Evolutionary conservation across 1,139 yeast genomes (phyloP).

Genomic region (Kodamaea alishanica): DNA sequence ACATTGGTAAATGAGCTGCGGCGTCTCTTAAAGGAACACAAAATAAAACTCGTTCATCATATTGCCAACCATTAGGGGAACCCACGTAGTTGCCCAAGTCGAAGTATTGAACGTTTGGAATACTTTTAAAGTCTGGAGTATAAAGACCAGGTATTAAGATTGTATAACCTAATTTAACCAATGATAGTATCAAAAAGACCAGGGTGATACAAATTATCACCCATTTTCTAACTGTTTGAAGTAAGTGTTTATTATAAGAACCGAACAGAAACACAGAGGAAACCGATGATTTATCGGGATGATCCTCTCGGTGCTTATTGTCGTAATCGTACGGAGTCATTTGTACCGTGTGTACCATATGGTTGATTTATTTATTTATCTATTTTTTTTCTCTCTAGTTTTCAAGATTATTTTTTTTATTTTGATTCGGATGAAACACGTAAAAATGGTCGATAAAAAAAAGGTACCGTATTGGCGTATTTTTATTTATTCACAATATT

Average conservation of each 20-base stretch:
- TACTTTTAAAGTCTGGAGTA: conserved; percentile 20
- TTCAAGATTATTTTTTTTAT: background rate
- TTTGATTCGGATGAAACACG: background rate
- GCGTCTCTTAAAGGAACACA: conserved; percentile 63
- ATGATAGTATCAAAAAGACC: conserved; percentile 5
- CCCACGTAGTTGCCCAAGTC: conserved; percentile 47
- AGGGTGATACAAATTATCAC: too few relatives aligned
- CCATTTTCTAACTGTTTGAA: too few relatives aligned
- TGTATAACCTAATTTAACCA: conserved; percentile 2
- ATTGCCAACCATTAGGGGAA: conserved; percentile 50
- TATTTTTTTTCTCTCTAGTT: background rate
- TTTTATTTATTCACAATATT: background rate
- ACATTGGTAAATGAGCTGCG: conserved; percentile 61
- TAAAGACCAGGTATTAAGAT: conserved; percentile 4
- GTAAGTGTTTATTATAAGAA: too few relatives aligned
- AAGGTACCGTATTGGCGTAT: background rate
- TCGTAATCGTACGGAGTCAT: conserved; percentile 18
- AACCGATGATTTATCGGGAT: background rate
- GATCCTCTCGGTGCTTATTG: conserved; percentile 6
- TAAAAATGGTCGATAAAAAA: background rate
- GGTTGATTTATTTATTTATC: background rate
- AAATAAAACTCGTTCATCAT: conserved; percentile 51
- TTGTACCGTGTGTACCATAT: conserved; percentile 11
- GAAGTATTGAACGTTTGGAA: conserved; percentile 33
- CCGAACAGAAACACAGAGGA: too few relatives aligned